Evolutionary conservation across 805 yeast genomes (phyloP).

Genomic region (Metschnikowia corniflorae): DNA sequence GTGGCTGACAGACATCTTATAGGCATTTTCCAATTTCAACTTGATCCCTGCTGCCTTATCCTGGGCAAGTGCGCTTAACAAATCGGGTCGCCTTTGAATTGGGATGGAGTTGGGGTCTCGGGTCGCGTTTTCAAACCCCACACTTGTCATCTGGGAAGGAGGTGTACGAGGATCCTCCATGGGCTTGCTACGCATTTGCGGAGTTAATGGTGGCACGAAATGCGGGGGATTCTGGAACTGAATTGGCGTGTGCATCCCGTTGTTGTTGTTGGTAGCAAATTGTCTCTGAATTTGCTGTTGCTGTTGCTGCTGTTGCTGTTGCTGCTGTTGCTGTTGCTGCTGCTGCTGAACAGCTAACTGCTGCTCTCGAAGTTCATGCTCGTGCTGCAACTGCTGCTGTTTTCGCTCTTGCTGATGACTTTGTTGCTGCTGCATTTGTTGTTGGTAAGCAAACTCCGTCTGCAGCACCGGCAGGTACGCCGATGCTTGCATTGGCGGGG

Average conservation of each 20-base stretch:
- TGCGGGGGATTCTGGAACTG: slow-evolving; percentile 5
- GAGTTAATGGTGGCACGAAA: slow-evolving; percentile 14
- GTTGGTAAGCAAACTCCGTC: slow-evolving; percentile 2
- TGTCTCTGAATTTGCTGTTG: slow-evolving; percentile 9
- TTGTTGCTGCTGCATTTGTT: slow-evolving; percentile 4
- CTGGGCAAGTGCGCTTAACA: slow-evolving; percentile 67
- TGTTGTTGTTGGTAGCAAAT: slow-evolving; percentile 1
- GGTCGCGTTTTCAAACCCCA: slow-evolving; percentile 3
- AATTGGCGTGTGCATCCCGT: background rate
- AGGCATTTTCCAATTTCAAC: slow-evolving; percentile 76
- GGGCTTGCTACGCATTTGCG: slow-evolving; percentile 7
- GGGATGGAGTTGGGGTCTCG: slow-evolving; percentile 38
- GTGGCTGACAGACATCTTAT: slow-evolving; percentile 79
- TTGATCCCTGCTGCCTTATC: slow-evolving; percentile 84
- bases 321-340: slow-evolving; percentile 14
- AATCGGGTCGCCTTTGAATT: slow-evolving; percentile 81
- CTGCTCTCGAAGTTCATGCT: slow-evolving; percentile 9
- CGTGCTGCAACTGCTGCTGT: slow-evolving; percentile 23
- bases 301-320: slow-evolving; percentile 14
- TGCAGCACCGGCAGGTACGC: slow-evolving; percentile 8
- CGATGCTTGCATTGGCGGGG: slow-evolving; percentile 6
- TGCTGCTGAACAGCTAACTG: slow-evolving; percentile 12
- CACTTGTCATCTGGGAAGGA: slow-evolving; percentile 5
- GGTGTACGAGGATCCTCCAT: slow-evolving; percentile 13
- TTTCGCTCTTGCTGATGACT: slow-evolving; percentile 27